phyloP scores from a whole-genome alignment of 176 grass and related monocot species.

The Themeda triandra region DNA sequence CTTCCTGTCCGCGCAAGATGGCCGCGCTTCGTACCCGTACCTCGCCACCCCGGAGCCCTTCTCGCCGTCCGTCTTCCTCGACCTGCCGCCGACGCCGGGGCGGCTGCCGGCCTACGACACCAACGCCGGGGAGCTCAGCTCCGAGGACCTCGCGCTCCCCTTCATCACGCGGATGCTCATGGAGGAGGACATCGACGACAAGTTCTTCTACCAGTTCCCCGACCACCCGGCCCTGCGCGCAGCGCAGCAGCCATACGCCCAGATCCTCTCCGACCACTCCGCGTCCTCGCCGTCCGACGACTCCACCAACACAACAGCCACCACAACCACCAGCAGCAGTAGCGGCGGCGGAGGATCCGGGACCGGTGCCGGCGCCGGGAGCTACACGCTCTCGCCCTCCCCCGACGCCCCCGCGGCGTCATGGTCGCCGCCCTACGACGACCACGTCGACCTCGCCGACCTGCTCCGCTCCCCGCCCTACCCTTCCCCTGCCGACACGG shows the following conservation, averaged over 20 bases:
- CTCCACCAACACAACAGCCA: neutral
- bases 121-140: neutral
- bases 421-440: neutral
- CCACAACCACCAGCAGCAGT: neutral
- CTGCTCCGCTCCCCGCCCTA: conserved; percentile 2
- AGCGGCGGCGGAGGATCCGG: neutral
- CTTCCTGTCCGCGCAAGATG: no score
- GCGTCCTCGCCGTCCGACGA: no score
- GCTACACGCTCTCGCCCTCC: conserved; percentile 4
- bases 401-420: neutral
- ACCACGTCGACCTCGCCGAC: conserved; percentile 13
- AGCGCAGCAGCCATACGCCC: conserved; percentile 33
- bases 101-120: no score
- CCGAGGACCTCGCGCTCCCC: conserved; percentile 33
- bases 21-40: no score
- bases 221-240: conserved; percentile 28
- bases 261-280: conserved; percentile 23
- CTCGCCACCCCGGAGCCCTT: no score
- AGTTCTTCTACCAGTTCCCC: conserved; percentile 29
- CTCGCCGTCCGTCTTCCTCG: no score
- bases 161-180: conserved; percentile 42
- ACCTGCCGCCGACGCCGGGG: no score
- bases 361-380: neutral
- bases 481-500: neutral
- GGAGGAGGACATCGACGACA: conserved; percentile 50